A percentile compares a stretch with the other conserved stretches of the same genome.
Conservation (phyloP, 352 stramenopile species). For the Phytophthora fragariae region DNA sequence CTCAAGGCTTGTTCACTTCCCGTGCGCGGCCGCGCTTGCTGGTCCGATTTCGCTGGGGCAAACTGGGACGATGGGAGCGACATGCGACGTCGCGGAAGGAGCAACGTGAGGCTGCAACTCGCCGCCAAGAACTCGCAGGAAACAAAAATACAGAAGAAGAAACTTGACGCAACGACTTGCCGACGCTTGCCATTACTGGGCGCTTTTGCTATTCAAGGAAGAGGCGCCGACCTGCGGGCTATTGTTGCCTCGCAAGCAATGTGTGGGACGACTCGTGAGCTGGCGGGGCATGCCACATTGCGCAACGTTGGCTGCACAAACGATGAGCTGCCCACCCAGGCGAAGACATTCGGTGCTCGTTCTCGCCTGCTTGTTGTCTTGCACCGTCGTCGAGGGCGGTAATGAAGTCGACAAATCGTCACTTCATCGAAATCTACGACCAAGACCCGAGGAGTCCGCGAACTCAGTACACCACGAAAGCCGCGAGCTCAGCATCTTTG, state of each 20-base stretch:
- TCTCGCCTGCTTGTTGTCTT: conserved; percentile 11
- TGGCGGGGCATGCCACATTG: background rate
- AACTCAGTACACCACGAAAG: conserved; percentile 4
- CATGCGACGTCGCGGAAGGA: conserved; percentile 18
- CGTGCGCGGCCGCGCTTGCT: background rate
- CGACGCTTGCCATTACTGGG: conserved; percentile 15
- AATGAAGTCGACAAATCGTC: conserved; percentile 4
- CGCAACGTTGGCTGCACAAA: conserved; percentile 25
- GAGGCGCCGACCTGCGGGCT: conserved; percentile 9
- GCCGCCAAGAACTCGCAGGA: conserved; percentile 9
- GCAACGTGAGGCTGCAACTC: background rate
- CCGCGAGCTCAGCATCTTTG: conserved; percentile 57
- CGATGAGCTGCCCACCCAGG: conserved; percentile 9
- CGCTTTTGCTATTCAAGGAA: conserved; percentile 33
- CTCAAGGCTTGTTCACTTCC: background rate
- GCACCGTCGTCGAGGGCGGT: background rate
- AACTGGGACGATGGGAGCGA: background rate
- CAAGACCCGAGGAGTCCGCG: conserved; percentile 5
- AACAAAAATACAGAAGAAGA: conserved; percentile 33
- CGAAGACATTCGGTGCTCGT: background rate
- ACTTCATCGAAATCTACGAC: conserved; percentile 19
- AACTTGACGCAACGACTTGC: conserved; percentile 25
- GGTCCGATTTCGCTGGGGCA: background rate
- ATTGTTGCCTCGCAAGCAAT: conserved; percentile 30
- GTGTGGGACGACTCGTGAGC: conserved; percentile 18